These are phyloP conservation scores for Halteria grandinella DNA, from an alignment of 73 alveolate genomes.

Conservation along the genomic window DNA sequence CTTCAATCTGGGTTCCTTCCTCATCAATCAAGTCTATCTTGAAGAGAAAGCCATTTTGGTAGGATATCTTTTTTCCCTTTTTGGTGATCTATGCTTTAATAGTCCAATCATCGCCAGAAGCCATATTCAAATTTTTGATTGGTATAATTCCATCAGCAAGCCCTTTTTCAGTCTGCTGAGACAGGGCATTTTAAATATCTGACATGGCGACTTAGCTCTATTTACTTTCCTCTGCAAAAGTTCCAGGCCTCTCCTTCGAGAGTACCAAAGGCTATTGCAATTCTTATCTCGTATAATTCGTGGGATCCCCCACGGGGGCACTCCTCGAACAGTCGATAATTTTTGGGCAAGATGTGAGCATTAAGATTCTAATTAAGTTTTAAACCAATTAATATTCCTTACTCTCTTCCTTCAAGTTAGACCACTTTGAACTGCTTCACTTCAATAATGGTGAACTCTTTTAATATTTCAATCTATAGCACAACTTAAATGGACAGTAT, in stretches of 20 bases:
- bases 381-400: neutral
- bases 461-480: slow-evolving; percentile 13
- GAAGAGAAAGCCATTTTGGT: slow-evolving; percentile 73
- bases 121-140: neutral
- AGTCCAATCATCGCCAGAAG: slow-evolving; percentile 43
- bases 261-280: slow-evolving; percentile 16
- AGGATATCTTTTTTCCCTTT: slow-evolving; percentile 13
- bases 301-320: neutral
- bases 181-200: too few relatives aligned
- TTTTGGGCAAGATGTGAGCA: slow-evolving; percentile 37
- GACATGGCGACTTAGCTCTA: neutral
- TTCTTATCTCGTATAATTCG: slow-evolving; percentile 5
- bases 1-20: slow-evolving; percentile 76
- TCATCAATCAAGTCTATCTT: slow-evolving; percentile 78
- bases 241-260: slow-evolving; percentile 21
- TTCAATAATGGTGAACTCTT: slow-evolving; percentile 15
- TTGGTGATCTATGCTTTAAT: slow-evolving; percentile 45
- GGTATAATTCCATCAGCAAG: neutral
- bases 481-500: neutral
- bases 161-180: neutral
- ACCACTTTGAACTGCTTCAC: slow-evolving; percentile 8
- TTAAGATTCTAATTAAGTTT: slow-evolving; percentile 11
- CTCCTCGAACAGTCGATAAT: neutral
- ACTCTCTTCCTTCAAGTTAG: slow-evolving; percentile 39
- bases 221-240: slow-evolving; percentile 7